Percentiles rank a stretch among this genome's conserved stretches.
Evolutionary conservation across 352 stramenopile genomes (phyloP).

Genomic region (Globisporangium paroecandrum): DNA sequence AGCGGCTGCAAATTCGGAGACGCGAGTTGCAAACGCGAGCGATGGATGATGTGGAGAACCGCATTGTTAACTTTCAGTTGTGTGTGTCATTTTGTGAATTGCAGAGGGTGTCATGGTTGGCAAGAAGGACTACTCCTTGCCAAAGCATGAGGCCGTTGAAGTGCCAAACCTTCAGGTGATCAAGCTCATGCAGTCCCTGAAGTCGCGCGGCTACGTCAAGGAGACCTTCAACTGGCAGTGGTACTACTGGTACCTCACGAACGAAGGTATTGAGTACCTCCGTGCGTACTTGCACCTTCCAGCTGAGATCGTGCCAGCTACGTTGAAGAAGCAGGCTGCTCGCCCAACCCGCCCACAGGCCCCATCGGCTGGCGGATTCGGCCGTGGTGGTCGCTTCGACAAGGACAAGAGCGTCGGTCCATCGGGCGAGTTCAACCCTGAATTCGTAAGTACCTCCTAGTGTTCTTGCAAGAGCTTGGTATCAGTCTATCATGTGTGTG

Average conservation of each 20-base stretch:
- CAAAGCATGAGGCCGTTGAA: conserved; percentile 96
- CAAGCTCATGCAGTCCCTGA: conserved; percentile 98
- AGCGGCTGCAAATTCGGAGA: neutral
- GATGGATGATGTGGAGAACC: neutral
- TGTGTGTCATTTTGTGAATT: neutral
- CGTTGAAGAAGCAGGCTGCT: conserved; percentile 96
- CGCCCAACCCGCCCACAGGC: conserved; percentile 77
- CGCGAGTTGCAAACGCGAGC: neutral
- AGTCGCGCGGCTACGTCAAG: conserved; percentile 96
- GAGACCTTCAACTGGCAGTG: conserved; percentile 99
- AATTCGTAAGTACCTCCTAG: conserved; percentile 62
- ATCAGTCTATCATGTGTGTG: neutral
- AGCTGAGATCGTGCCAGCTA: conserved; percentile 98
- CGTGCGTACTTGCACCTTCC: conserved; percentile 97
- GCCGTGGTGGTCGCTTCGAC: conserved; percentile 77
- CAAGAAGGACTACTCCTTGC: conserved; percentile 87
- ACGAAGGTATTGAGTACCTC: conserved; percentile 99
- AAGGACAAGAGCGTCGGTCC: conserved; percentile 89
- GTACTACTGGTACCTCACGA: conserved; percentile 99
- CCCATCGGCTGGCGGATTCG: conserved; percentile 69
- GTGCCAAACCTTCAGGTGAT: conserved; percentile 99
- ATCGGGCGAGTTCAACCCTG: conserved; percentile 86
- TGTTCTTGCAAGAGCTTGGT: neutral
- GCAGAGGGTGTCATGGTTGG: conserved; percentile 88
- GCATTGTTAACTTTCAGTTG: neutral